Percentiles rank a stretch among this genome's conserved stretches.
phyloP scores from a whole-genome alignment of 2,329 filamentous ascomycete genomes.

The Chlorencoelia australis region DNA sequence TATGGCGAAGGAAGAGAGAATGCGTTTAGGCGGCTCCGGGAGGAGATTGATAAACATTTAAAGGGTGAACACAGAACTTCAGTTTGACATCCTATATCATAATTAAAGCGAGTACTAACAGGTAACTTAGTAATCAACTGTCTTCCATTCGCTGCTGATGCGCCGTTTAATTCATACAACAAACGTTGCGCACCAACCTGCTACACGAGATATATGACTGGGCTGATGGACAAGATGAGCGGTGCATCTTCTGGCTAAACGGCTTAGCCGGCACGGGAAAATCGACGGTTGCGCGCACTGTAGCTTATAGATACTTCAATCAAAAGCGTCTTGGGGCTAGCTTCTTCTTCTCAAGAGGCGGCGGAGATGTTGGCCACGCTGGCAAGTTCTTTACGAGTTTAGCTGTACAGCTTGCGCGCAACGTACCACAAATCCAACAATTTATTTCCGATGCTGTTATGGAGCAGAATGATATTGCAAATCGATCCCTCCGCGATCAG shows the following conservation, averaged over 20 bases:
- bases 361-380: slow-evolving; percentile 22
- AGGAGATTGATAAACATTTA: neutral
- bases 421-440: slow-evolving; percentile 22
- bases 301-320: slow-evolving; percentile 19
- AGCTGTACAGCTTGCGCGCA: slow-evolving; percentile 16
- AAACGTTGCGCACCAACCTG: neutral
- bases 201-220: slow-evolving; percentile 2
- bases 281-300: slow-evolving; percentile 29
- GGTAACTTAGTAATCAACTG: neutral
- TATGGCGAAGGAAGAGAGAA: neutral
- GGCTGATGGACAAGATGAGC: slow-evolving; percentile 1
- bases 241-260: slow-evolving; percentile 28
- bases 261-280: slow-evolving; percentile 30
- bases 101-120: neutral
- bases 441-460: slow-evolving; percentile 20
- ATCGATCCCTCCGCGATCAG: neutral
- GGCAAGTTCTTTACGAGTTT: slow-evolving; percentile 27
- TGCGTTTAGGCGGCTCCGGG: neutral
- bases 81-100: neutral
- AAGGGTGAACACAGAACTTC: neutral
- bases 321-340: slow-evolving; percentile 21
- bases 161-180: slow-evolving; percentile 6
- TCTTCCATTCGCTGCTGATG: slow-evolving; percentile 4
- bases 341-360: slow-evolving; percentile 23
- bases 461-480: neutral